Percentiles rank a stretch among this genome's conserved stretches.
Evolutionary conservation across 345 rosid species (phyloP).

Genomic region (Bretschneidera sinensis): DNA sequence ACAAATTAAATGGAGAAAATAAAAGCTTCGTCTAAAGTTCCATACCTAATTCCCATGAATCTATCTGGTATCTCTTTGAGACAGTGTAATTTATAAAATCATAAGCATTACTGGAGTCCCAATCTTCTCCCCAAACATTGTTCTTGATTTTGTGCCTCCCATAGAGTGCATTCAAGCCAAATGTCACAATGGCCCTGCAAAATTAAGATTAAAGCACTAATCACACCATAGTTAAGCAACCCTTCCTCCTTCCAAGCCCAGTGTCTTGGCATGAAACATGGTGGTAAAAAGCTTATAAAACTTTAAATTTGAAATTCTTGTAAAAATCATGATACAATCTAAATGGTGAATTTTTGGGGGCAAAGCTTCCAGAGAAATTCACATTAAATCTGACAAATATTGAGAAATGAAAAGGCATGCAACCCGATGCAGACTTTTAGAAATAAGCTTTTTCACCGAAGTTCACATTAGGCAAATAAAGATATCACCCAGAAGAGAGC

Average conservation of each 20-base stretch:
- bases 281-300: background rate
- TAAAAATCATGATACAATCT: too few species aligned
- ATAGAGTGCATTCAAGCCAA: conserved; percentile 82
- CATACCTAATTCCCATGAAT: conserved; percentile 99
- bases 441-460: too few species aligned
- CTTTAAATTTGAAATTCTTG: background rate
- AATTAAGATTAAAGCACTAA: conserved; percentile 11
- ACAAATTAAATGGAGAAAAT: background rate
- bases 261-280: background rate
- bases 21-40: conserved; percentile 10
- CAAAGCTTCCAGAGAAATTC: background rate
- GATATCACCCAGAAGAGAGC: background rate
- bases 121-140: conserved; percentile 72
- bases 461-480: too few species aligned
- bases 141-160: conserved; percentile 66
- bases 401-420: background rate
- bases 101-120: conserved; percentile 74
- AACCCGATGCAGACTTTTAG: background rate
- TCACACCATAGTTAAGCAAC: too few species aligned
- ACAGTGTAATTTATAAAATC: conserved; percentile 76
- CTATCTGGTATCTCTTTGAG: conserved; percentile 69
- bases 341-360: background rate
- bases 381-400: too few species aligned
- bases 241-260: background rate
- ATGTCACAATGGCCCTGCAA: conserved; percentile 72